Conservation (phyloP, 257 asterid genomes). For the Plantago major region DNA sequence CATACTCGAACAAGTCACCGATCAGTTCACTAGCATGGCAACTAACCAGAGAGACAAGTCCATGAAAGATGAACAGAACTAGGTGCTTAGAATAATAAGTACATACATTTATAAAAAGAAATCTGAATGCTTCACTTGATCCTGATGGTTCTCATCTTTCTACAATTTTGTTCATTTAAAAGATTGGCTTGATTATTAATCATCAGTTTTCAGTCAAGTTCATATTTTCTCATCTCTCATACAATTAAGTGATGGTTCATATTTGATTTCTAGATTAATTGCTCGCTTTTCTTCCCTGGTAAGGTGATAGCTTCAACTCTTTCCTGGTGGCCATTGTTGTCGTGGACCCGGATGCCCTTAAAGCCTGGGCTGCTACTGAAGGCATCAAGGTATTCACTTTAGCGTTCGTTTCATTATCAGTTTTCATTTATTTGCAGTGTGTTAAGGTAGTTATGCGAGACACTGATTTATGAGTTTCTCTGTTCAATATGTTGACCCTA, state of each 20-base stretch:
- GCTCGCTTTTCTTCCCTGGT: background rate
- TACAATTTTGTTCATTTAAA: no score
- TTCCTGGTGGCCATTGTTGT: constrained; percentile 68
- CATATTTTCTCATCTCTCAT: no score
- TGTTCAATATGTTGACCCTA: constrained; percentile 16
- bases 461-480: background rate
- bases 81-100: no score
- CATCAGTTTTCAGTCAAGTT: no score
- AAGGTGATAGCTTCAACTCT: constrained; percentile 95
- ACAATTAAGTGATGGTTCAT: background rate
- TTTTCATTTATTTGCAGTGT: background rate
- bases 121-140: no score
- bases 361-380: constrained; percentile 84
- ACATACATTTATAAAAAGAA: no score
- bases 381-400: constrained; percentile 59
- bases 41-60: no score
- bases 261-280: background rate
- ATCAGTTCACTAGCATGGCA: no score
- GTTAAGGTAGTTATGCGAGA: background rate
- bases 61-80: no score
- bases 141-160: no score
- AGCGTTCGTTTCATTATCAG: background rate
- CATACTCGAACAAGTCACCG: no score
- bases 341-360: constrained; percentile 78
- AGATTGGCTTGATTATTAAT: no score